Evolutionary conservation across 192 early-diverging fungal species (phyloP).

Genomic region (Thamnidium elegans): DNA sequence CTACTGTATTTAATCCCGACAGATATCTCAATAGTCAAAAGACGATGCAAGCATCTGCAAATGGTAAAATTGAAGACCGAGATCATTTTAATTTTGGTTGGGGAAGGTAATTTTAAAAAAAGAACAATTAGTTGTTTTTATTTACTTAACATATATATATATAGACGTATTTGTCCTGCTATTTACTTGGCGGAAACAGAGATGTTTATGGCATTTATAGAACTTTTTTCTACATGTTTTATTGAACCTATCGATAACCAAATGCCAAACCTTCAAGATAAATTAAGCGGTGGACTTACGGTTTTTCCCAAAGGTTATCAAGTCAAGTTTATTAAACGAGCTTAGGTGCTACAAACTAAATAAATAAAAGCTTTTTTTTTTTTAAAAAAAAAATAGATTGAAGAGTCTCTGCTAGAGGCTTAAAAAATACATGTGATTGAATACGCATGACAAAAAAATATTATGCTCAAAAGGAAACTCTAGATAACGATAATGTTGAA

Average conservation of each 20-base stretch:
- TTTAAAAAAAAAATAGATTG: not conserved
- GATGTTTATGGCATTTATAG: not conserved
- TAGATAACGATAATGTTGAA: too few species aligned
- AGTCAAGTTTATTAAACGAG: too few species aligned
- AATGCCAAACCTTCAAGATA: too few species aligned
- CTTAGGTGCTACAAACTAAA: too few species aligned
- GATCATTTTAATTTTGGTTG: slow-evolving; percentile 23
- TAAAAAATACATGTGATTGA: not conserved
- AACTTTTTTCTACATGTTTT: not conserved
- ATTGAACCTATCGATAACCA: not conserved
- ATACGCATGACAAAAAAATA: too few species aligned
- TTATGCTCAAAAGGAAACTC: too few species aligned
- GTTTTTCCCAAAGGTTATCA: too few species aligned
- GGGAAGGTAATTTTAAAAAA: slow-evolving; percentile 5
- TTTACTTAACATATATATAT: too few species aligned
- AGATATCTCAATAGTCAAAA: slow-evolving; percentile 20
- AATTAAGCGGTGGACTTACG: too few species aligned
- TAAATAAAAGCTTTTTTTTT: too few species aligned
- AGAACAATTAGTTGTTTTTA: too few species aligned
- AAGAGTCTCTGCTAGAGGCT: too few species aligned
- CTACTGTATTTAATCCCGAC: slow-evolving; percentile 47
- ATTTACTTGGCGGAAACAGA: slow-evolving; percentile 6
- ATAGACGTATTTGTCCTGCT: slow-evolving; percentile 18
- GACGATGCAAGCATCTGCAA: not conserved
- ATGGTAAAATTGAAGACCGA: slow-evolving; percentile 14